Conservation (phyloP, 257 asterid genomes). For the Echium plantagineum region DNA sequence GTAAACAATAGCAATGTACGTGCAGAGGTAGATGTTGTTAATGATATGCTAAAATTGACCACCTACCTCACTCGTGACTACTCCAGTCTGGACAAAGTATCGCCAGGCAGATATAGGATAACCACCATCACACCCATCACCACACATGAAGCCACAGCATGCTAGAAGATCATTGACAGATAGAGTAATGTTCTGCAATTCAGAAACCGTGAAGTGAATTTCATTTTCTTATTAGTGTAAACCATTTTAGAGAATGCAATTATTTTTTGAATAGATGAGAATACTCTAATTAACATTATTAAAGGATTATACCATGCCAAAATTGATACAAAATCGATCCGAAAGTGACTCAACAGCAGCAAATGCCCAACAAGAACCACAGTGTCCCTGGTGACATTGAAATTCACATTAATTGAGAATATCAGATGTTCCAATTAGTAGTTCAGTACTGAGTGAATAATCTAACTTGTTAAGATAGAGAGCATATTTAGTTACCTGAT, state of each 20-base stretch:
- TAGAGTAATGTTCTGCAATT: slow-evolving; percentile 60
- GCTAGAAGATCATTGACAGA: slow-evolving; percentile 90
- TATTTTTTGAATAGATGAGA: not conserved
- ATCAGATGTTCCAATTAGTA: not conserved
- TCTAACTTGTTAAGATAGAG: not conserved
- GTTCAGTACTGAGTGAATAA: not conserved
- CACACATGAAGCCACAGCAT: slow-evolving; percentile 88
- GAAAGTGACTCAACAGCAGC: slow-evolving; percentile 87
- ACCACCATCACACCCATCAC: slow-evolving; percentile 98
- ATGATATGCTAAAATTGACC: not conserved
- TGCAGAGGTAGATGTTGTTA: not conserved
- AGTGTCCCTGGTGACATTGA: slow-evolving; percentile 56
- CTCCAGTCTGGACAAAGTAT: slow-evolving; percentile 67
- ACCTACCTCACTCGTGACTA: slow-evolving; percentile 84
- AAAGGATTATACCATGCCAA: slow-evolving; percentile 36
- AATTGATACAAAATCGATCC: slow-evolving; percentile 83
- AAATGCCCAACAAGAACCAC: slow-evolving; percentile 99
- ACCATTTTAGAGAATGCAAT: not conserved
- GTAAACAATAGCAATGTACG: not conserved
- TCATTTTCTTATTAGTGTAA: not conserved
- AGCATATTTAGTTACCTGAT: slow-evolving; percentile 56
- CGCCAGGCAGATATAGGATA: slow-evolving; percentile 77
- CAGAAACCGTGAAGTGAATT: not conserved
- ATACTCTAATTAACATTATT: not conserved
- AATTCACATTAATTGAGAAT: not conserved